Conservation (phyloP, 805 yeast species). For the Wickerhamiella siamensis region DNA sequence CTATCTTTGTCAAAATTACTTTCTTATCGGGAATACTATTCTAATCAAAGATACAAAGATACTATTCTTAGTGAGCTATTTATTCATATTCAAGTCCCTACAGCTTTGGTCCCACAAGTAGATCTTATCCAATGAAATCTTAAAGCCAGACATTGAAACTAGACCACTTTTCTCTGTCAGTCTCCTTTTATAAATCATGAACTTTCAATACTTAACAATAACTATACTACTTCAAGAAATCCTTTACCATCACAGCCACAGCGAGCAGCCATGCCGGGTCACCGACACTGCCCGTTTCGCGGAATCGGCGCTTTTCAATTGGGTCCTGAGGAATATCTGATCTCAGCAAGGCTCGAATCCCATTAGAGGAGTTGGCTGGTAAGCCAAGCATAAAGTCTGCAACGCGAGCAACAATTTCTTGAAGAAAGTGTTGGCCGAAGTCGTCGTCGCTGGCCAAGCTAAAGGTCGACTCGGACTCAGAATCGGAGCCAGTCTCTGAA, state of each 20-base stretch:
- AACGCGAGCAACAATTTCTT: conserved; percentile 3
- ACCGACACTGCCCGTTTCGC: conserved; percentile 6
- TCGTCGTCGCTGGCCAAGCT: conserved; percentile 3
- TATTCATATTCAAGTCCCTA: no score
- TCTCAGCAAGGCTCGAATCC: conserved; percentile 5
- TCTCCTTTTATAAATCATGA: no score
- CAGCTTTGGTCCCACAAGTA: no score
- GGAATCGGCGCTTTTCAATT: conserved; percentile 4
- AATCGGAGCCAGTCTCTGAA: not conserved
- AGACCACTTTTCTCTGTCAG: no score
- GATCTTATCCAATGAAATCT: no score
- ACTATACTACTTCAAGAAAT: conserved; percentile 8
- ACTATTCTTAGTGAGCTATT: no score
- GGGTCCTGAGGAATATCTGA: conserved; percentile 2
- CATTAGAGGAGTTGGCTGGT: conserved; percentile 7
- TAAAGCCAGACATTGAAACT: no score
- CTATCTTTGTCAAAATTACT: no score
- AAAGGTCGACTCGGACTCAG: not conserved
- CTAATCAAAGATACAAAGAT: no score
- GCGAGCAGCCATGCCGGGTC: conserved; percentile 11
- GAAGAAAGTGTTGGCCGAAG: conserved; percentile 2
- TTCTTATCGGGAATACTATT: no score
- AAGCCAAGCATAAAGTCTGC: conserved; percentile 10
- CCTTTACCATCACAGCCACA: not conserved
- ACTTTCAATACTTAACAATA: no score